Base-by-base conservation (phyloP, 192 early-diverging fungal genomes). In the Martensiomyces pterosporus region DNA sequence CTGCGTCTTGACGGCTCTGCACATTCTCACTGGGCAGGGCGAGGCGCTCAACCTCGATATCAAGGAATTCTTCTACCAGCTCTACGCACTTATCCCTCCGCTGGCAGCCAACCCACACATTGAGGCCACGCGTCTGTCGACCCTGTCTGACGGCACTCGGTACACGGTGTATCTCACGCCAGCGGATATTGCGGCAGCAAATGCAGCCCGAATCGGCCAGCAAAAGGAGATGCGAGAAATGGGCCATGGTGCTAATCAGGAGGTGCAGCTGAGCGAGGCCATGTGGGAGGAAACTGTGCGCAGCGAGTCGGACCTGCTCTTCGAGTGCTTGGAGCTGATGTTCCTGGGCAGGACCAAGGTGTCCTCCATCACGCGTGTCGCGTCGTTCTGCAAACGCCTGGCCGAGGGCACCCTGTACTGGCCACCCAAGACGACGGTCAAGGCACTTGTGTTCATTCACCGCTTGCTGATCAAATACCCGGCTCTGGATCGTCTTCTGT, bases 1-100 rank as follows among this genome's bases (percentile, higher is more conserved):
- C 33, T 94, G 93, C 52, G 84, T 93, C 22, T 80, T 94, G 26
- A 89, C 92, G 0, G 91, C 94, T 3, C 84, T 93, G 64, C 83
- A 91, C 48, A 64, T 98, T 24, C 78, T 97, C 37, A 85, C 82
- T 5, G 91, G 91, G 13, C 94, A 97, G 68, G 87, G 93, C 18
- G 91, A 94, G 65, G 87, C 88, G 4, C 67, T 98, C 15, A 94
- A 91, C 57, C 80, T 95, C 34, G 96, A 98, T 56, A 61, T 96
- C 22, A 84, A 86, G 61, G 93, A 93, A 34, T 98, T 98, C 52
- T 92, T 91, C 75, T 80, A 66, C 33, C 79, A 87, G 45, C 76
- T 96, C 48, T 98, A 96, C 73, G 76, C 72, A 12, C 75, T 90
- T 23, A 48, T 98, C 17, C 76, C 87, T 29, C 79, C 85, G 13